A percentile compares a stretch with the other conserved stretches of the same genome.
phyloP scores from a whole-genome alignment of 2,329 filamentous ascomycete species.

The Neofusicoccum parvum region DNA sequence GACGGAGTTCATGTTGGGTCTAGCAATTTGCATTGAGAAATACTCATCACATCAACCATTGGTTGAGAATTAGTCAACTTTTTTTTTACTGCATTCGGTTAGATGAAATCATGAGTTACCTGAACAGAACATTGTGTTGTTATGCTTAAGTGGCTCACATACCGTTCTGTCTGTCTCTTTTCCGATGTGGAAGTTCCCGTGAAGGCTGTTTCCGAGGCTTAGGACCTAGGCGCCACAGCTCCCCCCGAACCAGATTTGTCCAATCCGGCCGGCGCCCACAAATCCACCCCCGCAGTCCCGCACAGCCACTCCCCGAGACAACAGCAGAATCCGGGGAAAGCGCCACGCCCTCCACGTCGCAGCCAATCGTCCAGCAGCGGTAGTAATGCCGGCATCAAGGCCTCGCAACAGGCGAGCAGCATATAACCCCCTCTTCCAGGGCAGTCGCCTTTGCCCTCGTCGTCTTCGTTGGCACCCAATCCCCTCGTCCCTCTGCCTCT shows the following conservation, averaged over 20 bases:
- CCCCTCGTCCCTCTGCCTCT: neutral
- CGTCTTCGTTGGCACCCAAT: neutral
- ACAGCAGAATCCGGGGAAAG: neutral
- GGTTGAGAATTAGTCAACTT: neutral
- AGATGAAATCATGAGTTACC: neutral
- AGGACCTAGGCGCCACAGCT: too few relatives aligned
- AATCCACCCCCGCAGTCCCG: conserved; percentile 10
- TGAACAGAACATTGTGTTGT: too few relatives aligned
- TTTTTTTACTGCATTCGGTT: neutral
- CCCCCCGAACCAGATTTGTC: neutral
- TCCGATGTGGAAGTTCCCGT: neutral
- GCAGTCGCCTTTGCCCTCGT: neutral
- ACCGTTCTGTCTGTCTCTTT: neutral
- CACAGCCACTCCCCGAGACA: neutral
- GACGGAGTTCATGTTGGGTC: too few relatives aligned
- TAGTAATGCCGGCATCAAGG: conserved; percentile 4
- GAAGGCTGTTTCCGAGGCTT: neutral
- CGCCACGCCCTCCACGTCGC: neutral
- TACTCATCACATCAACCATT: neutral
- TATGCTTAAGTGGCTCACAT: neutral
- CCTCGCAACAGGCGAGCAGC: neutral
- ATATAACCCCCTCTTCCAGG: conserved; percentile 6
- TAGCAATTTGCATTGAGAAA: too few relatives aligned
- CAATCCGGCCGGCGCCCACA: conserved; percentile 2
- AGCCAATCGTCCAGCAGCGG: neutral